phyloP scores from a whole-genome alignment of 2,329 filamentous ascomycete genomes.

The Colletotrichum sidae region DNA sequence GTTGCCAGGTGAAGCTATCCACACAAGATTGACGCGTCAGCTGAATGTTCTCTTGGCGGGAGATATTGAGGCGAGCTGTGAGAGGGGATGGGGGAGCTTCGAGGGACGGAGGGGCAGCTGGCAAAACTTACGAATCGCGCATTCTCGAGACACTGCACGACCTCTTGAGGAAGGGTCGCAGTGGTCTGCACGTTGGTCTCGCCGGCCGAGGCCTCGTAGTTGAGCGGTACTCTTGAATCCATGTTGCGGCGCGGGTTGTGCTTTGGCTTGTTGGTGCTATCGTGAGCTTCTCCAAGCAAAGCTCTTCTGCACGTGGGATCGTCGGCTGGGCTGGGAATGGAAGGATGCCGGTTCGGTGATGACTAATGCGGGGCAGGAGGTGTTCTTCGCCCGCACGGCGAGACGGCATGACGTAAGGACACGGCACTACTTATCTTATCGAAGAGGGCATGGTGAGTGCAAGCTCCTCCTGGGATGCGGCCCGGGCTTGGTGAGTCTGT shows the following conservation, averaged over 20 bases:
- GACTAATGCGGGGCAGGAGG: slow-evolving; percentile 35
- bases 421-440: slow-evolving; percentile 28
- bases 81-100: slow-evolving; percentile 1
- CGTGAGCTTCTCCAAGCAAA: slow-evolving; percentile 21
- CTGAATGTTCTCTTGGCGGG: neutral
- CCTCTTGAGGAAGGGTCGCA: slow-evolving; percentile 80
- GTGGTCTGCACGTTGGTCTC: slow-evolving; percentile 78
- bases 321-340: slow-evolving; percentile 23
- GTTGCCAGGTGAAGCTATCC: slow-evolving; percentile 92
- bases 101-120: slow-evolving; percentile 18
- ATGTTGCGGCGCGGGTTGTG: slow-evolving; percentile 46
- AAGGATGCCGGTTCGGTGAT: slow-evolving; percentile 1
- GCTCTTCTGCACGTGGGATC: slow-evolving; percentile 2
- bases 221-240: slow-evolving; percentile 78
- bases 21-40: slow-evolving; percentile 9
- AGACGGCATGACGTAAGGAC: slow-evolving; percentile 27
- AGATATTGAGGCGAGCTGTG: slow-evolving; percentile 26
- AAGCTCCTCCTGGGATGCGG: neutral
- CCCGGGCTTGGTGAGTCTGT: slow-evolving; percentile 5
- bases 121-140: slow-evolving; percentile 81
- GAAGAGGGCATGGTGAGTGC: neutral
- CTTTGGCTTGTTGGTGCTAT: slow-evolving; percentile 13
- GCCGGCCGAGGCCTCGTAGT: slow-evolving; percentile 80
- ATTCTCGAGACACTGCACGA: slow-evolving; percentile 91
- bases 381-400: neutral